Evolutionary conservation across 2,329 filamentous ascomycete genomes (phyloP), one percentile per base, ranked within the genome.

Genomic region (Blastomyces percursus): DNA sequence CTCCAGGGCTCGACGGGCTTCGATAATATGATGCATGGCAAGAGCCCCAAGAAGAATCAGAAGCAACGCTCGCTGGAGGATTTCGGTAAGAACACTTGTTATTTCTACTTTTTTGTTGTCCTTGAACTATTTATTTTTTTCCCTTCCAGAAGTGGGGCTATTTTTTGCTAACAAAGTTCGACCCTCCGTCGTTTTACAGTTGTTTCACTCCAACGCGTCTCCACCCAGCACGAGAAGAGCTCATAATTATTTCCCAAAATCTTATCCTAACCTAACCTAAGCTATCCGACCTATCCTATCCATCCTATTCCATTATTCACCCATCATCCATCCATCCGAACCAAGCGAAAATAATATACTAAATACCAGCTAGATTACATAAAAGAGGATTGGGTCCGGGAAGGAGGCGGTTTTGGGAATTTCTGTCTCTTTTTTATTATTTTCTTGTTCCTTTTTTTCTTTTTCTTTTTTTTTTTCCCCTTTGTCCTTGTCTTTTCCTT

Each of bases 11-110:
- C 86, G 71, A 78, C 83, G 65, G 87, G 87, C 66, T 96, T 96
- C 76, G 89, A 96, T 78, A 93, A 94, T 80, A 82, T 96, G 67
- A 94, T 96, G 89, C 90, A 96, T 79, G 90, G 90, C 74, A 92
- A 92, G 81, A 88, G 86, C 66, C 85, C 85, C 68, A 91, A 91
- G 82, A 86, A 87, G 76, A 87, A 85, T 78, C 83, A 87, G 77
- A 92, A 90, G 83, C 89, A 93, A 79, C 84, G 90, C 70, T 90
- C 87, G 55, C 82, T 93, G 66, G 91, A 96, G 81, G 90, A 96
- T 80, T 95, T 96, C 72, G 86, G 88, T 91, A 86, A 84, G 86
- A 30, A 82, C 65, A 24, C n/a, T n/a, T 19, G 9, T 19, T 42
- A 2, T 64, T 44, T 32, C 63, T 56, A 16, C 35, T 27, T 54